Evolutionary conservation across 208 protist genomes (phyloP).

Genomic region (Leishmania lainsoni): DNA sequence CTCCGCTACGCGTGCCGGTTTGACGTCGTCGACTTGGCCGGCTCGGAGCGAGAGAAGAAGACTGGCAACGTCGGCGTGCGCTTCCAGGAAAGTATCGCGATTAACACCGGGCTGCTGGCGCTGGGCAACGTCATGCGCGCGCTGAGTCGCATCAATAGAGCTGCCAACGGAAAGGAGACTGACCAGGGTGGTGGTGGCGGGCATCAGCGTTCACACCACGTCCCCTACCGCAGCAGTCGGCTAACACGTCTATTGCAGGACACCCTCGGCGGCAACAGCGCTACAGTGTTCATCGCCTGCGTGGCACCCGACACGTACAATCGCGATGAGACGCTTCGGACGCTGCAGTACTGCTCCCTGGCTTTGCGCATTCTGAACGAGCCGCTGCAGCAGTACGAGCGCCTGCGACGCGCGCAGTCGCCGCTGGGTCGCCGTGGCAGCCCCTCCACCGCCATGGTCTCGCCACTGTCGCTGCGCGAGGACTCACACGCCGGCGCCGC

Average conservation of each 20-base stretch:
- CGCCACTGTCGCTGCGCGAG: constrained; percentile 7
- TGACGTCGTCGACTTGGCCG: constrained; percentile 95
- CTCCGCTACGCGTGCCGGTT: constrained; percentile 68
- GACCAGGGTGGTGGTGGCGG: not conserved
- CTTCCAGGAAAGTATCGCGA: constrained; percentile 93
- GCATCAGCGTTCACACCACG: constrained; percentile 33
- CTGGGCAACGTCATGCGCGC: constrained; percentile 94
- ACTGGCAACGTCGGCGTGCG: constrained; percentile 78
- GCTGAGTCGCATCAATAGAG: constrained; percentile 59
- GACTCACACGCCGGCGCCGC: not conserved
- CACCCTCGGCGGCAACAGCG: constrained; percentile 87
- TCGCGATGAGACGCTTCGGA: constrained; percentile 87
- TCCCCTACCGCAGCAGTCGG: constrained; percentile 91
- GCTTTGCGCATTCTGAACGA: constrained; percentile 90
- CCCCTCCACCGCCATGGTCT: not conserved
- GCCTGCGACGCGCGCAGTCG: constrained; percentile 31
- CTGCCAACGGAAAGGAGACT: not conserved
- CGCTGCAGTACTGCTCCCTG: constrained; percentile 92
- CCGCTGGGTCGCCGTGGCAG: not conserved
- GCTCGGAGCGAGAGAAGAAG: constrained; percentile 84
- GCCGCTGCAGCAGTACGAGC: constrained; percentile 54
- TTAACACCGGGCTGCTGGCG: constrained; percentile 92
- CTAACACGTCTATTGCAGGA: constrained; percentile 91
- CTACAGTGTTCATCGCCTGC: constrained; percentile 89
- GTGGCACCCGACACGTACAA: constrained; percentile 74